These are phyloP conservation scores for Backusella morwellensis DNA, from an alignment of 192 early-diverging fungal genomes.

Conservation along the genomic window DNA sequence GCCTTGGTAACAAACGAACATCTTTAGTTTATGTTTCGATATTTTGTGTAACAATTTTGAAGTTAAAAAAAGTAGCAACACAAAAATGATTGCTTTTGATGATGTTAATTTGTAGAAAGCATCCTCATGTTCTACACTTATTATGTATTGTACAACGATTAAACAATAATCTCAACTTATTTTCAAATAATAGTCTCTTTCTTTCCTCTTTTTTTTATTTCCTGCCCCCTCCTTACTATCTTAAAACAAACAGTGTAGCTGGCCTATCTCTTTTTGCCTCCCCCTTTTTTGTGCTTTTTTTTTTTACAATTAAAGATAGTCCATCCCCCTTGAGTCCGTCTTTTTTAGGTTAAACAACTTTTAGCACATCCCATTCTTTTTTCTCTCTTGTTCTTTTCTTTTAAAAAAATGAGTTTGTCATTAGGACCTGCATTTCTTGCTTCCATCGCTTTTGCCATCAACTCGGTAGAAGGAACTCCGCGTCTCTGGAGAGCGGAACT, in stretches of 20 bases:
- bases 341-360: neutral
- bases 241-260: neutral
- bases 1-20: neutral
- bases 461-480: neutral
- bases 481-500: neutral
- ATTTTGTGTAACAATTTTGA: neutral
- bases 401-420: conserved; percentile 9
- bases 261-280: neutral
- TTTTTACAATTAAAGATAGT: neutral
- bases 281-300: neutral
- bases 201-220: neutral
- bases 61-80: conserved; percentile 6
- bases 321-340: neutral
- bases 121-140: neutral
- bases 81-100: conserved; percentile 6
- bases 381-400: neutral
- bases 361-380: neutral
- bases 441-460: neutral
- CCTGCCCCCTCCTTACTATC: neutral
- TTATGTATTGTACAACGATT: conserved; percentile 1
- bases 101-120: conserved; percentile 1
- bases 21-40: neutral
- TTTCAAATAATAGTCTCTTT: neutral
- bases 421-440: neutral
- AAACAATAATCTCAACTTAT: neutral